Evolutionary conservation across 2,329 filamentous ascomycete genomes (phyloP), one percentile per base, ranked within the genome.

Genomic region (Epichloe sp.): DNA sequence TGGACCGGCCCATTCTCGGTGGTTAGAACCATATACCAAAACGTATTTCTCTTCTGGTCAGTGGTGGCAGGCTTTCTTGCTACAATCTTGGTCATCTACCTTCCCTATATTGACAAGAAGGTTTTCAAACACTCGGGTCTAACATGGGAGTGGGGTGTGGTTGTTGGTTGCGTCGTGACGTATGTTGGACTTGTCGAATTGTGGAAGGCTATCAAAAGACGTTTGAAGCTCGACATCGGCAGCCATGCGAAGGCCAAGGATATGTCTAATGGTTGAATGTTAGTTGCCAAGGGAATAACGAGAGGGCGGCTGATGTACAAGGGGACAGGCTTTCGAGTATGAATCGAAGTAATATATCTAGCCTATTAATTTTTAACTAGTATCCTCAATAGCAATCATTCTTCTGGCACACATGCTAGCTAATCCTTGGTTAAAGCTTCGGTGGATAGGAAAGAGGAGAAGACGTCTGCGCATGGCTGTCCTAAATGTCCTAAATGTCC

Each of bases 121-220:
- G 83, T 87, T 2, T 87, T 87, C 68, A 83, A 85, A 65, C 84
- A 88, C 62, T 72, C 73, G 43, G 78, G 76, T 1, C 82, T 88
- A 51, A 73, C 70, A 2, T 86, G 83, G 82, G 83, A 88, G 60
- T 88, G 83, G 85, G 82, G 76, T 1, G 71, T 88, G 2, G 83
- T 88, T 0, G 70, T 77, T 44, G 73, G 78, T 17, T 77, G 72
- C 36, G 72, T 82, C 0, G 64, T 76, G 2, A 62, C 77, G 8
- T 88, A 86, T 64, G 70, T 87, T 47, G 65, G 66, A 0, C 75
- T 85, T 8, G 72, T 86, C 2, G 85, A 88, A 68, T 58, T 60
- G 0, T 88, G 83, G 82, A 88, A 88, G 68, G 83, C 76, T 50
- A 66, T 70, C 14, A 88, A 88, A 72, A 69, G 83, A 36, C 62